Base-by-base conservation (phyloP, 2,329 filamentous ascomycete genomes). In the Fusarium nelsonii region DNA sequence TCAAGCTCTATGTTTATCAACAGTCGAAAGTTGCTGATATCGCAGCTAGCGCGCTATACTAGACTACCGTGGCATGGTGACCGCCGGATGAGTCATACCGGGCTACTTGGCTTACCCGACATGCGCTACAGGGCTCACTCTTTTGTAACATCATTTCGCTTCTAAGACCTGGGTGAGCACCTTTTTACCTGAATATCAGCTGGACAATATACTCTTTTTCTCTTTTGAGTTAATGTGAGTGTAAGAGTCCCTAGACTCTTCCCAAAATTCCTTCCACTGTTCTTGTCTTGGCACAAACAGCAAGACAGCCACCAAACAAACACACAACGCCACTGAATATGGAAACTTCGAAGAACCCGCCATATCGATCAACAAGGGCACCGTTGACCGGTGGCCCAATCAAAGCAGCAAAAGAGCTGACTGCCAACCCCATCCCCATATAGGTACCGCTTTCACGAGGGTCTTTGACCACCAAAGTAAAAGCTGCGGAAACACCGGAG, bases 371-470 rank as follows among this genome's bases (percentile, higher is more conserved):
- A 5, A 87, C 12, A 10, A 81, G 50, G 0, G 63, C 75, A 2
- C 79, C 79, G 3, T 75, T 78, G 0, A 79, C 69, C 0, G 76
- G 76, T 4, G 72, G 74, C 0, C 79, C 85, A 6, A 85, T 78
- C 34, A 89, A 69, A 6, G 78, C 79, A 1, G 80, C 83, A 33
- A 87, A 51, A 0, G 80, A 79, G 7, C 77, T 74, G 2, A 84
- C 44, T 2, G 80, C 80, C 69, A 85, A 78, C 1, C 81, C 82
- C 75, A 86, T 84, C 16, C 86, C 86, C 66, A 87, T 81, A 46
- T 86, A 84, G 0, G 88, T 87, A 2, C 88, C 88, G 20, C 88
- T 60, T 1, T 72, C 58, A 1, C 58, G 51, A 0, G 63, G 26
- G 7, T 73, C 63, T 33, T 80, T 49, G 78, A 67, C 55, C 2